Evolutionary conservation across 176 grass and related monocot genomes (phyloP).

Genomic region (Ananas comosus): DNA sequence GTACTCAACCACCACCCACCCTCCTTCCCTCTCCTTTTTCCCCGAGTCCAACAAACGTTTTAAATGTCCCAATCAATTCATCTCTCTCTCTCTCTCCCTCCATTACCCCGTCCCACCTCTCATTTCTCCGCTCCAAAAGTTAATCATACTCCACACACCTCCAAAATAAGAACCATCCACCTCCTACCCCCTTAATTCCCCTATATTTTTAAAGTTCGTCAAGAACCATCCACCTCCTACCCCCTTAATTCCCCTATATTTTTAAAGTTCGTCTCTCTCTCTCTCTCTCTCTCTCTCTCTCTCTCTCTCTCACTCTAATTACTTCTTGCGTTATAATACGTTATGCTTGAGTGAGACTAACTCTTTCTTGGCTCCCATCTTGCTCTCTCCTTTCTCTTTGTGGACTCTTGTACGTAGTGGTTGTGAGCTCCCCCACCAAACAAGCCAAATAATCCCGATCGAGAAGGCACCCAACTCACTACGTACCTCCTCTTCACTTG

Average conservation of each 20-base stretch:
- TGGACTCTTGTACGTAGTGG: not conserved
- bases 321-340: too few relatives aligned
- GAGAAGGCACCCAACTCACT: slow-evolving; percentile 3
- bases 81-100: slow-evolving; percentile 14
- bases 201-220: slow-evolving; percentile 1
- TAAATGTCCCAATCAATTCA: slow-evolving; percentile 23
- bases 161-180: slow-evolving; percentile 11
- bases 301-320: too few relatives aligned
- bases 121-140: slow-evolving; percentile 15
- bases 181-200: slow-evolving; percentile 50
- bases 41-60: slow-evolving; percentile 26
- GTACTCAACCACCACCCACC: slow-evolving; percentile 42
- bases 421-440: not conserved
- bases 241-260: slow-evolving; percentile 3
- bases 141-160: slow-evolving; percentile 16
- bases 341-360: too few relatives aligned
- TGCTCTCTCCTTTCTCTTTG: not conserved
- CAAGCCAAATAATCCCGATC: not conserved
- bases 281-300: not conserved
- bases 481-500: not conserved
- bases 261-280: too few relatives aligned
- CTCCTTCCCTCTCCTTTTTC: not conserved
- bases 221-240: slow-evolving; percentile 37
- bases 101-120: not conserved
- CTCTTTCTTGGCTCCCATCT: not conserved